These are phyloP conservation scores for Fusarium foetens DNA, from an alignment of 2,329 filamentous ascomycete genomes.

Conservation along the genomic window DNA sequence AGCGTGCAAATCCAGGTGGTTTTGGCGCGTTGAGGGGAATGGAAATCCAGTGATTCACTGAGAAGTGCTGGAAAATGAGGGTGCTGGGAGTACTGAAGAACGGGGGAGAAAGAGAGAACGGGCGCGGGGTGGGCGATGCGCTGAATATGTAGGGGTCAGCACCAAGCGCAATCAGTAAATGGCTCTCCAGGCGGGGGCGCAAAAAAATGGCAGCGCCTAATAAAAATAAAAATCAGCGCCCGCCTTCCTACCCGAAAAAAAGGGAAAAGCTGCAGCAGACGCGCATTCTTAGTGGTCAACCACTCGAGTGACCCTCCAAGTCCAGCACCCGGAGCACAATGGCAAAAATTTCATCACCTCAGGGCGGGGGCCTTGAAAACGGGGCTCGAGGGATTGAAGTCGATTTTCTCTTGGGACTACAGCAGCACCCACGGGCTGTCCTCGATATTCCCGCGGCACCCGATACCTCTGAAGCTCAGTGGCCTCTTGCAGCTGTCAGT, in stretches of 20 bases:
- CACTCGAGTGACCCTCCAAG: conserved; percentile 21
- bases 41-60: conserved; percentile 27
- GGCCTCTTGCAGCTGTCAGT: background rate
- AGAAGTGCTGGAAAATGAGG: conserved; percentile 40
- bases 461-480: background rate
- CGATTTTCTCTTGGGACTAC: conserved; percentile 13
- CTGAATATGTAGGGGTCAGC: conserved; percentile 50
- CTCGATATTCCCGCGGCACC: conserved; percentile 14
- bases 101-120: conserved; percentile 44
- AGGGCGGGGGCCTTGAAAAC: conserved; percentile 34
- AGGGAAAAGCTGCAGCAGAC: conserved; percentile 40
- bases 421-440: conserved; percentile 4
- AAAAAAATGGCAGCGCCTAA: conserved; percentile 34
- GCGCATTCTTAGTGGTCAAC: conserved; percentile 34
- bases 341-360: conserved; percentile 27
- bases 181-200: conserved; percentile 33
- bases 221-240: conserved; percentile 25
- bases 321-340: conserved; percentile 15
- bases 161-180: conserved; percentile 49
- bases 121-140: conserved; percentile 50
- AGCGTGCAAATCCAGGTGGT: conserved; percentile 41
- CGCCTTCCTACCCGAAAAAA: conserved; percentile 26
- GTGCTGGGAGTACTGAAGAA: conserved; percentile 47
- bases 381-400: conserved; percentile 22
- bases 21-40: conserved; percentile 42